Percentiles rank a stretch among this genome's conserved stretches.
Conservation (phyloP, 2,329 filamentous ascomycete genomes). For the Coleophoma eucalyptorum region DNA sequence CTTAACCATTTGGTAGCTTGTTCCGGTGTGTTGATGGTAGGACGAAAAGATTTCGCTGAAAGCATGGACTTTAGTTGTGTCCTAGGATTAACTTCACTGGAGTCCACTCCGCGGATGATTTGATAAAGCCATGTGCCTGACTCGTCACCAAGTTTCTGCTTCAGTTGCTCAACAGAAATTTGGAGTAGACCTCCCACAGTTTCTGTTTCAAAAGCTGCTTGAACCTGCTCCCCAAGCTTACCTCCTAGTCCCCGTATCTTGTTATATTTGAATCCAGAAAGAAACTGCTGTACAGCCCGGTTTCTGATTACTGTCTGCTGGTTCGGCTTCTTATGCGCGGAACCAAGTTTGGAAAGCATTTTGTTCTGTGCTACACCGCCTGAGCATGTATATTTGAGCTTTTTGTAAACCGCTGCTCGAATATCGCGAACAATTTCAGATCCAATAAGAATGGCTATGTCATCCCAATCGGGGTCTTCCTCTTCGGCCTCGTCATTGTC, state of each 20-base stretch:
- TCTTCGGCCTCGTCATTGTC: constrained; percentile 69
- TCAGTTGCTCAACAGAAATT: constrained; percentile 71
- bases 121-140: constrained; percentile 83
- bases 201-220: constrained; percentile 78
- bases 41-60: constrained; percentile 91
- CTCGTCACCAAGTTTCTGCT: constrained; percentile 76
- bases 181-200: constrained; percentile 70
- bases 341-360: constrained; percentile 91
- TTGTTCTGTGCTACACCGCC: constrained; percentile 89
- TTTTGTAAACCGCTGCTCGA: constrained; percentile 62
- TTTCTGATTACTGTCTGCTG: constrained; percentile 91
- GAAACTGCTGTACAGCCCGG: constrained; percentile 73
- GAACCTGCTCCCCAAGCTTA: constrained; percentile 85
- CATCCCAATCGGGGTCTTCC: constrained; percentile 92
- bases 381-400: constrained; percentile 85
- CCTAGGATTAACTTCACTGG: constrained; percentile 82
- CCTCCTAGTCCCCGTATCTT: constrained; percentile 95
- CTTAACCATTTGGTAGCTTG: constrained; percentile 82
- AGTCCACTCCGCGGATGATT: constrained; percentile 80
- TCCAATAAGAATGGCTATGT: constrained; percentile 80
- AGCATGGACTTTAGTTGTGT: constrained; percentile 98
- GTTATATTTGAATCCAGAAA: constrained; percentile 84
- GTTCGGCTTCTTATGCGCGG: constrained; percentile 88
- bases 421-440: constrained; percentile 84
- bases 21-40: constrained; percentile 72